phyloP scores from a whole-genome alignment of 2,329 filamentous ascomycete genomes.

The Amauroascus verrucosus region DNA sequence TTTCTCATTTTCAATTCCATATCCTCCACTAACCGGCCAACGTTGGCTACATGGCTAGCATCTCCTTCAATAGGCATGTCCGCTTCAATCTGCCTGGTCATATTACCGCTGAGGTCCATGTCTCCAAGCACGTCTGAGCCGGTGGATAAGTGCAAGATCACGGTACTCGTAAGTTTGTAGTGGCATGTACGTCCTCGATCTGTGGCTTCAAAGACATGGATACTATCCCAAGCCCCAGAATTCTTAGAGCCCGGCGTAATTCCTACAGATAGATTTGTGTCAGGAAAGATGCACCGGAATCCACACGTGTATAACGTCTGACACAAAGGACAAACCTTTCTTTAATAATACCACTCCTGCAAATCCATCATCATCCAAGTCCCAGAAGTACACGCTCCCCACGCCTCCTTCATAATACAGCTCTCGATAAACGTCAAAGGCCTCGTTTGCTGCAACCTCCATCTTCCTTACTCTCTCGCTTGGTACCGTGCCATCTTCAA shows the following conservation, averaged over 20 bases:
- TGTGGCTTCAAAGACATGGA: conserved; percentile 95
- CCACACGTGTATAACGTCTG: background rate
- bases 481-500: conserved; percentile 77
- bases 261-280: conserved; percentile 37
- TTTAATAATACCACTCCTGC: conserved; percentile 92
- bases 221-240: conserved; percentile 89
- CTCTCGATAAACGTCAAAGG: conserved; percentile 93
- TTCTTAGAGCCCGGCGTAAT: conserved; percentile 55
- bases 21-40: conserved; percentile 88
- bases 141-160: conserved; percentile 78
- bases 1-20: conserved; percentile 99
- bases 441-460: conserved; percentile 88
- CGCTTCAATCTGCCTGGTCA: conserved; percentile 92
- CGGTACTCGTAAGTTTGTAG: conserved; percentile 95
- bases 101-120: conserved; percentile 90
- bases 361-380: conserved; percentile 95
- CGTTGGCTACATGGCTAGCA: conserved; percentile 88
- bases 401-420: conserved; percentile 89
- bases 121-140: conserved; percentile 59
- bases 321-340: conserved; percentile 54
- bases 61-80: conserved; percentile 84
- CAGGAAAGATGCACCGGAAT: background rate
- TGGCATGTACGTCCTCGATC: conserved; percentile 85
- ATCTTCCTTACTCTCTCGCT: conserved; percentile 86
- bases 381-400: conserved; percentile 96